Conservation (phyloP, 2,329 filamentous ascomycete species). For the Penicillium sp. region DNA sequence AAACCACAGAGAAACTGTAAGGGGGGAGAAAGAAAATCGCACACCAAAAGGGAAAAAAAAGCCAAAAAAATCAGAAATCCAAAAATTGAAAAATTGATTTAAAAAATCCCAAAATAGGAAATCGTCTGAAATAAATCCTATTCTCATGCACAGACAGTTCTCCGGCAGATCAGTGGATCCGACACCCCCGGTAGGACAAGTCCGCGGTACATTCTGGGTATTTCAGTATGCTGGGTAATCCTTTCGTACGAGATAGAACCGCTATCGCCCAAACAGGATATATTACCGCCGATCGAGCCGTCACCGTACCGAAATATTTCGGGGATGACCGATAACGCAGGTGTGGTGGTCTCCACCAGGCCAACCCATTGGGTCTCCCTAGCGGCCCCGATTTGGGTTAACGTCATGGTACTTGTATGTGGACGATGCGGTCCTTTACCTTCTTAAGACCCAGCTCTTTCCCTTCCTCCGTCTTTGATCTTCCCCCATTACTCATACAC, state of each 20-base stretch:
- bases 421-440: not conserved
- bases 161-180: conserved; percentile 21
- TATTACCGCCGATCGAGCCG: not conserved
- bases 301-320: conserved; percentile 6
- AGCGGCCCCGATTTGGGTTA: not conserved
- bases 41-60: not conserved
- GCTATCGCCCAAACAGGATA: conserved; percentile 7
- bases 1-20: conserved; percentile 4
- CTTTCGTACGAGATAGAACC: not conserved
- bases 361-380: not conserved
- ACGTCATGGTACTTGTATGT: conserved; percentile 6
- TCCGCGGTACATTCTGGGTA: not conserved
- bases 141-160: conserved; percentile 2
- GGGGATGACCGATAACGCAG: not conserved
- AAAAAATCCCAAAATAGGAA: not conserved
- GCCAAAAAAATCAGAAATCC: not conserved
- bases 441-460: conserved; percentile 13
- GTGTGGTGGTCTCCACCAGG: not conserved
- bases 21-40: not conserved
- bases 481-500: conserved; percentile 10
- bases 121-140: not conserved
- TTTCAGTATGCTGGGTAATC: not conserved
- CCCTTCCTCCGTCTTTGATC: not conserved
- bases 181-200: not conserved
- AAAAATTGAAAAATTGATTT: not conserved